Base-by-base conservation (phyloP, 768 basidiomycete species). In the Scleroderma bovista region DNA sequence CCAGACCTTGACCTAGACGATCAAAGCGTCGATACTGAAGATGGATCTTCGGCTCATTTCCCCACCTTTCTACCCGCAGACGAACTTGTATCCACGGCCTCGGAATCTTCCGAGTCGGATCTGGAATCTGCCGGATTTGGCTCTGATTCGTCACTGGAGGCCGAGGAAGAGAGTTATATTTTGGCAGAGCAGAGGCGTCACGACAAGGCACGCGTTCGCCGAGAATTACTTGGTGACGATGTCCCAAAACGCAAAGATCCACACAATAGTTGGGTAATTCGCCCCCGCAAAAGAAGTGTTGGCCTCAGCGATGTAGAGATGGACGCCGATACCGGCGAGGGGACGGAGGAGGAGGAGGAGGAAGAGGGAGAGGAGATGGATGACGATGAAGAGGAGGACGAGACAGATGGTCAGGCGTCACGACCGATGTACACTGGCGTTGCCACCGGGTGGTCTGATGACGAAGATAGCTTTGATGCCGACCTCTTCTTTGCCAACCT, bases 401-500 rank as follows among this genome's bases (percentile, higher is more conserved):
- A 79, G 56, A 66, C 72, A 49, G 78, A 76, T 71, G 75, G 69
- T 56, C 62, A 51, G 59, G 56, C 54, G 54, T 64, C 61, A 59
- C 64, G 61, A 44, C 63, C 65, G 34, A 68, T 71, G 43, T 86
- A 82, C 59, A 76, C 77, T 36, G 86, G 84, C 43, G 74, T 87
- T 42, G 83, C 78, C 43, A 83, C 83, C 1, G 82, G 85, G 38
- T 92, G 87, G 88, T 84, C 84, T 36, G 84, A 86, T 17, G 85
- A 83, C 50, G 87, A 77, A 46, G 88, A 88, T 2, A 80, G 76
- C 52, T 87, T 88, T 57, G 89, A 92, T 57, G 89, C 89, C 10
- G 88, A 91, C 53, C 65, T 91, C 0, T 91, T 92, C 70, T 91
- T 92, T 59, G 80, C 84, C 48, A 85, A 88, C 60, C 77, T 91